Evolutionary conservation across 2,329 filamentous ascomycete species (phyloP), one percentile per base, ranked within the genome.

Genomic region (Graphiopsis chlorocephala): DNA sequence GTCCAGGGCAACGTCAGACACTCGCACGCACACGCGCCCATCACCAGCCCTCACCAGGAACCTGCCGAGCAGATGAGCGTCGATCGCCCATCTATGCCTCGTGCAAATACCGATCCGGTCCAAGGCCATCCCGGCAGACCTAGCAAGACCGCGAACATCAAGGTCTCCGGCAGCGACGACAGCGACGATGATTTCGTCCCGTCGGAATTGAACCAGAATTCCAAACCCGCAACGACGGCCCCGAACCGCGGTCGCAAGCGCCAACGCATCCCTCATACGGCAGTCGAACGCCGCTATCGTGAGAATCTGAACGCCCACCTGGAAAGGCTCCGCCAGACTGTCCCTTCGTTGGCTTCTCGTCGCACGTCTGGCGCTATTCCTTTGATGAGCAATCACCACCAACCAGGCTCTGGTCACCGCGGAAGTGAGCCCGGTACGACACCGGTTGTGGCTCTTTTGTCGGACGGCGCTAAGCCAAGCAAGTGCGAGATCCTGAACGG

Each of bases 301-400:
- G 75, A 77, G 65, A 77, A 76, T 48, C 70, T 77, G 28, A 77
- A 77, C 58, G 68, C 71, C 10, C 74, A 76, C 61, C 70, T 77
- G 29, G 73, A 76, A 35, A 72, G 72, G 29, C 68, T 77, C 7
- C 71, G 74, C 28, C 68, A 72, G 58, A 71, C 72, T 4, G 71
- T 77, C 17, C 73, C 74, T 4, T 66, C 70, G 4, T 61, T 76
- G 38, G 72, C 72, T 23, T 66, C 67, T 23, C 71, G 65, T 57
- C 68, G 66, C 58, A 55, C 64, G 20, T 67, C 65, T 33, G 68
- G 64, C 28, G 53, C 64, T 47, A 23, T 64, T 64, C 55, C 55
- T 38, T 12, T 42, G 20, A 68, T 67, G 58, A 60, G 20, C 47
- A 31, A 29, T 42, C 48, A 25, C 42, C 35, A 47, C 12, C 28